phyloP scores from a whole-genome alignment of 345 rosid species.

The Eucalyptus tenuipes region DNA sequence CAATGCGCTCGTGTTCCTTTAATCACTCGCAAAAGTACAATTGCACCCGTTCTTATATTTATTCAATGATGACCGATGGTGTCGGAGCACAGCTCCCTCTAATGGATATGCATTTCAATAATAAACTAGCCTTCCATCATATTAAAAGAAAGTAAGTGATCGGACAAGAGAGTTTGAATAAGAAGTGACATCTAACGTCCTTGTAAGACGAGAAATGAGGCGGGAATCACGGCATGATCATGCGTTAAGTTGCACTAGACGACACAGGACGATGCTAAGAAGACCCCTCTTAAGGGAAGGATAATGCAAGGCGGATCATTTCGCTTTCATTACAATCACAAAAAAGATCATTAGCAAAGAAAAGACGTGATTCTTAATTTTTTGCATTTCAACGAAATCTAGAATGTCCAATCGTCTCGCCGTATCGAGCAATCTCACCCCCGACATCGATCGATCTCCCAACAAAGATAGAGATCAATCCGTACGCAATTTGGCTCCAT shows the following conservation, averaged over 20 bases:
- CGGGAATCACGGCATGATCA: neutral
- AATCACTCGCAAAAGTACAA: neutral
- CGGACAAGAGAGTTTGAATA: neutral
- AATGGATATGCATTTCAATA: accelerated
- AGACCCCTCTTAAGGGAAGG: neutral
- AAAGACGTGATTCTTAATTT: accelerated
- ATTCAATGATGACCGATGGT: neutral
- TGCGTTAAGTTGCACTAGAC: neutral
- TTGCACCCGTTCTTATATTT: neutral
- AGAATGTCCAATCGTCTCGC: accelerated
- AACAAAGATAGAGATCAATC: neutral
- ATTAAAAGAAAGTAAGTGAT: neutral
- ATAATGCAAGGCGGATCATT: accelerated
- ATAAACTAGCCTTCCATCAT: neutral
- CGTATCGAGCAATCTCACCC: neutral
- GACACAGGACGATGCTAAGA: neutral
- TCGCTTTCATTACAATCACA: neutral
- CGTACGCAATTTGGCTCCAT: neutral
- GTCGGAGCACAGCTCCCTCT: neutral
- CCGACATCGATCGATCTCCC: neutral
- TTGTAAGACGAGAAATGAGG: accelerated
- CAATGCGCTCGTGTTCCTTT: accelerated
- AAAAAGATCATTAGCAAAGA: accelerated
- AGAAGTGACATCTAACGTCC: neutral
- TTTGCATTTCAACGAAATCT: accelerated